A percentile compares a stretch with the other conserved stretches of the same genome.
Conservation (phyloP, 2,329 filamentous ascomycete species). For the Paraconiothyrium brasiliense region DNA sequence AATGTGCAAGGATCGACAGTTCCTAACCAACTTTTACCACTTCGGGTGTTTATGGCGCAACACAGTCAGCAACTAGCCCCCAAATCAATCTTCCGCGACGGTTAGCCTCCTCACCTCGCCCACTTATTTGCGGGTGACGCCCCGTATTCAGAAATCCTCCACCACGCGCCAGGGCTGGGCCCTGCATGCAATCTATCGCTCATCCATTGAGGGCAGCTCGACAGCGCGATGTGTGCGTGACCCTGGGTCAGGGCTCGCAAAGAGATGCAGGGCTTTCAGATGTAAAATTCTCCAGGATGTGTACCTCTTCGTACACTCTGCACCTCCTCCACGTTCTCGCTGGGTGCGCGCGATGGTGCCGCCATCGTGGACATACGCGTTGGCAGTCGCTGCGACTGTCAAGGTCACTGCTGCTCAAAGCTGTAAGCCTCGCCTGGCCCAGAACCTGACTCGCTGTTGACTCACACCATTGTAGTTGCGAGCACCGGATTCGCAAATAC, state of each 20-base stretch:
- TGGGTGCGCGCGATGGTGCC: neutral
- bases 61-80: neutral
- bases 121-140: neutral
- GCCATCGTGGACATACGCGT: neutral
- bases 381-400: neutral
- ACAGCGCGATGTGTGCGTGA: neutral
- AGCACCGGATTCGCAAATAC: neutral
- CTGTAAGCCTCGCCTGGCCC: neutral
- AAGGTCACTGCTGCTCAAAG: neutral
- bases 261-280: neutral
- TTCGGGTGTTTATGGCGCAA: conserved; percentile 2
- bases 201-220: conserved; percentile 5
- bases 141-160: conserved; percentile 4
- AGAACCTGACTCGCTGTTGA: neutral
- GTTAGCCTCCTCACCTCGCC: neutral
- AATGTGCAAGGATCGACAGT: neutral
- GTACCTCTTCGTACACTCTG: neutral
- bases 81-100: neutral
- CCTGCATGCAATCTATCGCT: conserved; percentile 1
- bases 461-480: neutral
- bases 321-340: neutral
- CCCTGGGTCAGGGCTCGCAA: neutral
- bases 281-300: neutral
- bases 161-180: conserved; percentile 1
- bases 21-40: neutral